A percentile compares a stretch with the other conserved stretches of the same genome.
phyloP scores from a whole-genome alignment of 139 green algal genomes.

The Tetraselmis striata region DNA sequence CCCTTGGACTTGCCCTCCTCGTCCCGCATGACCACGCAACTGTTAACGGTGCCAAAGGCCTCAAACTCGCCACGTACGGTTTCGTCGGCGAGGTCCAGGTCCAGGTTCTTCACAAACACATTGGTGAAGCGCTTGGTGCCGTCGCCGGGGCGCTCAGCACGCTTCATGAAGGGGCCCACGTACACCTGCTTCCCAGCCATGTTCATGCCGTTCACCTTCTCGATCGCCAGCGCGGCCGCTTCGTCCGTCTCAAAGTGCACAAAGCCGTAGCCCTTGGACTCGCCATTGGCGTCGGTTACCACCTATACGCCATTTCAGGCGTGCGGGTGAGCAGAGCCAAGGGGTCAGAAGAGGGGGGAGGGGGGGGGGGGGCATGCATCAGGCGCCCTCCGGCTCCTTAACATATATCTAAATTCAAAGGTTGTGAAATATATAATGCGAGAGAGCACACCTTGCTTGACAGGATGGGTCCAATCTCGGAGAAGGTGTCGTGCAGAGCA shows the following conservation, averaged over 20 bases:
- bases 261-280: conserved; percentile 88
- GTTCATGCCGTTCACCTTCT: conserved; percentile 74
- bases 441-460: conserved; percentile 46
- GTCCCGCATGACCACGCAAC: conserved; percentile 66
- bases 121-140: conserved; percentile 72
- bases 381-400: conserved; percentile 47
- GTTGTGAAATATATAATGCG: not conserved
- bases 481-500: conserved; percentile 90
- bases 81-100: conserved; percentile 49
- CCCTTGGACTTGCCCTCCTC: conserved; percentile 61
- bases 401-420: too few relatives aligned
- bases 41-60: conserved; percentile 66
- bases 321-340: conserved; percentile 42
- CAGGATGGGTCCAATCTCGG: conserved; percentile 81
- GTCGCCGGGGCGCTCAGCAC: conserved; percentile 50
- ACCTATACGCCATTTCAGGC: conserved; percentile 1
- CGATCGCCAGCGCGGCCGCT: conserved; percentile 66
- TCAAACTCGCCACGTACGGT: conserved; percentile 58
- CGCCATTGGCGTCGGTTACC: conserved; percentile 32
- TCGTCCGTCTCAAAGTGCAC: conserved; percentile 87
- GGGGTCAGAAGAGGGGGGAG: not conserved
- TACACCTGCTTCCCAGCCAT: conserved; percentile 68
- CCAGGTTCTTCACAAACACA: conserved; percentile 90
- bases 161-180: conserved; percentile 76
- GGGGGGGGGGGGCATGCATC: not conserved